Base-by-base conservation (phyloP, 2,329 filamentous ascomycete genomes). In the Fusarium phyllophilum region DNA sequence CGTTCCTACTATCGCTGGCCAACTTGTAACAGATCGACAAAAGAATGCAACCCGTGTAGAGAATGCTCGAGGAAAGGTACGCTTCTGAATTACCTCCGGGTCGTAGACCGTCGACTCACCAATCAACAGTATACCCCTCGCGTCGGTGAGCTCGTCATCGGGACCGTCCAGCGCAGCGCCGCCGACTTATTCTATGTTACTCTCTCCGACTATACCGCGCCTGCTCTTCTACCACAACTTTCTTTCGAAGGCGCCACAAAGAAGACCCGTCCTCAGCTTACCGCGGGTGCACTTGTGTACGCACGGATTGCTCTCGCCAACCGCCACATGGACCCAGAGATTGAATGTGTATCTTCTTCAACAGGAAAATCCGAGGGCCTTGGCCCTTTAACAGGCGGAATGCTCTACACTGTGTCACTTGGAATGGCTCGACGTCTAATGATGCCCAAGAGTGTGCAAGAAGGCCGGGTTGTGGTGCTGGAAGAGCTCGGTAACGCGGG, bases 241-340 rank as follows among this genome's bases (percentile, higher is more conserved):
- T 90, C 95, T n/a, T 99, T 99, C 81, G 96, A 98, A 83, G 91
- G 91, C 72, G 96, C 95, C 24, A 94, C 93, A 49, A 96, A 95
- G 83, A 98, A 98, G 85, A 97, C 94, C 6, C 89, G 95, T 3
- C 96, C 96, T 1, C 88, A 94, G 73, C 89, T 98, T 48, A 85
- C 87, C 34, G 79, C 90, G 20, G 94, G 94, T 42, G 91, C 94
- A 59, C 85, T 98, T 34, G 94, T 98, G 41, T 98, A 98, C 84
- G 96, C 95, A 42, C 93, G 96, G 71, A 90, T 99, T 48, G 86
- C 89, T 34, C 89, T 92, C 45, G 92, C 93, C 24, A 92, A 94
- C 78, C 91, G 92, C 73, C 93, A 95, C 82, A 94, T 95, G 85
- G 94, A 98, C 79, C 89, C 94, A 2, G 96, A 98, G 84, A 86